phyloP scores from a whole-genome alignment of 805 yeast genomes.

The Ogataea nitratoaversa region DNA sequence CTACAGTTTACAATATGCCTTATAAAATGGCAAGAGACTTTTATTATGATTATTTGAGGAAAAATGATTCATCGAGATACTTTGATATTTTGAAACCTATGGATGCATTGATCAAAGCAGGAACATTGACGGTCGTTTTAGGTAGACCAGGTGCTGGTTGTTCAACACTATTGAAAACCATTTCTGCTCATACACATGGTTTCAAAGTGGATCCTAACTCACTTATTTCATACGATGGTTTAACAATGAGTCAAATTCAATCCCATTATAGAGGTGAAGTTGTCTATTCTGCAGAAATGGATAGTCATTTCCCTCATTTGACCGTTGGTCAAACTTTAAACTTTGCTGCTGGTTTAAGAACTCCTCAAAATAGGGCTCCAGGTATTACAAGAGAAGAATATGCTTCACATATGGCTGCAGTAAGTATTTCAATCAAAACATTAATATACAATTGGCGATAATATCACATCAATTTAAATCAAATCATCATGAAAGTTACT shows the following conservation, averaged over 20 bases:
- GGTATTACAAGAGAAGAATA: constrained; percentile 55
- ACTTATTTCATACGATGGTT: constrained; percentile 48
- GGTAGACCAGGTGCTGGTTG: constrained; percentile 88
- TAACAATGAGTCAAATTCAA: constrained; percentile 46
- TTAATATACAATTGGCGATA: no score
- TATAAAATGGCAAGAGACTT: constrained; percentile 30
- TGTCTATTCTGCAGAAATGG: constrained; percentile 67
- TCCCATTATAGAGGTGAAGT: constrained; percentile 64
- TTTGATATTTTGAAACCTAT: constrained; percentile 59
- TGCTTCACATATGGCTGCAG: constrained; percentile 50
- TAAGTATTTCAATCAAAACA: no score
- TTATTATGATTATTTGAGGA: constrained; percentile 21
- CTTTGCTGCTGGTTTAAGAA: constrained; percentile 55
- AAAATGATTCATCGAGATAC: constrained; percentile 28
- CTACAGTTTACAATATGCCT: constrained; percentile 47
- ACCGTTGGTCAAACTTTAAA: constrained; percentile 63
- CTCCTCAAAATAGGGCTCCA: constrained; percentile 56
- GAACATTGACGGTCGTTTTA: constrained; percentile 64
- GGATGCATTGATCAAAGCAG: constrained; percentile 61
- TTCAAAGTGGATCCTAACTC: constrained; percentile 46
- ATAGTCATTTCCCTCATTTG: constrained; percentile 63
- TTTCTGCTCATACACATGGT: constrained; percentile 58
- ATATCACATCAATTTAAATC: no score
- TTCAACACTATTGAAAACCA: constrained; percentile 59
- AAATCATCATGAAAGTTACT: no score